These are phyloP conservation scores for Talaromyces atroroseus DNA, from an alignment of 2,329 filamentous ascomycete genomes.

Conservation along the genomic window DNA sequence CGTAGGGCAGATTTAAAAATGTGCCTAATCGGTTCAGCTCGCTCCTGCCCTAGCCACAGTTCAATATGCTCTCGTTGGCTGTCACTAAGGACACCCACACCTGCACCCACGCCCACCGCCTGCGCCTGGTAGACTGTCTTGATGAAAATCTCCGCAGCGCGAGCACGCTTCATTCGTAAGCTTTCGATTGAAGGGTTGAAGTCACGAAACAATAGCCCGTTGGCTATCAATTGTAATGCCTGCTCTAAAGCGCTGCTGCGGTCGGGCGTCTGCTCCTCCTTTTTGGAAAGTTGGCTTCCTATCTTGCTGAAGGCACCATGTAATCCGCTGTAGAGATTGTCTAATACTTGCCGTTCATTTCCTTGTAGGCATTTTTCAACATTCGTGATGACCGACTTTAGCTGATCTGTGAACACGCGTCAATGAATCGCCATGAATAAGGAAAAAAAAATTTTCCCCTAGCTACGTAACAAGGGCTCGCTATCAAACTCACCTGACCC, in stretches of 20 bases:
- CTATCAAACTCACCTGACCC: conserved; percentile 23
- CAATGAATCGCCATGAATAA: neutral
- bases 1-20: conserved; percentile 29
- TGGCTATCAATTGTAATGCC: conserved; percentile 24
- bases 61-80: conserved; percentile 21
- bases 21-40: conserved; percentile 34
- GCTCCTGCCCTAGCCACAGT: conserved; percentile 34
- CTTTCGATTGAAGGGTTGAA: conserved; percentile 31
- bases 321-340: conserved; percentile 31
- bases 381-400: conserved; percentile 17
- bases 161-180: conserved; percentile 34
- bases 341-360: conserved; percentile 31
- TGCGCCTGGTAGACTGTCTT: conserved; percentile 20
- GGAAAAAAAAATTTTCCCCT: neutral
- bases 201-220: conserved; percentile 27
- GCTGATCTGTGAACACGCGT: conserved; percentile 6
- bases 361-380: conserved; percentile 26
- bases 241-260: conserved; percentile 21
- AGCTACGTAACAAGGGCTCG: neutral
- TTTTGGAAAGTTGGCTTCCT: conserved; percentile 20
- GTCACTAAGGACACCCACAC: conserved; percentile 15
- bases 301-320: conserved; percentile 28
- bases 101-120: neutral
- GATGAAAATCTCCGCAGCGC: conserved; percentile 30
- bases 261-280: conserved; percentile 16